Percentiles rank a stretch among this genome's conserved stretches.
These are phyloP conservation scores for Pichia sp. DNA, from an alignment of 1,139 yeast genomes.

Conservation along the genomic window DNA sequence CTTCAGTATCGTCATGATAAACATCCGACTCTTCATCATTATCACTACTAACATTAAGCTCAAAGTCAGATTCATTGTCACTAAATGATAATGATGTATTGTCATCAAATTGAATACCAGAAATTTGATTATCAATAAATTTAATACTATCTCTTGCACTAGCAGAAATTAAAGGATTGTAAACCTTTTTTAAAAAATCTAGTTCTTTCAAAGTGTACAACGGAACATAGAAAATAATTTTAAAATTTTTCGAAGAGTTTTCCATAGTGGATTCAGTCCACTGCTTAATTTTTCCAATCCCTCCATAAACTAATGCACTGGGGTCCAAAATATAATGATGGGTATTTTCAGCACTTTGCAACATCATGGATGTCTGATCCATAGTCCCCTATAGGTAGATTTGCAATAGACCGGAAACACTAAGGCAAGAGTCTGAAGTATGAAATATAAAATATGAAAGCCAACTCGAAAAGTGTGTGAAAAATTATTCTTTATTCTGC, in stretches of 20 bases:
- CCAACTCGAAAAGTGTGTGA: not conserved
- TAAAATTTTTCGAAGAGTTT: not conserved
- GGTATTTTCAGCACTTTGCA: not conserved
- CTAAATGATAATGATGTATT: not conserved
- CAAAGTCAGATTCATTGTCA: conserved; percentile 3
- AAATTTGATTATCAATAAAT: conserved; percentile 38
- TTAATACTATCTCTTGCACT: conserved; percentile 53
- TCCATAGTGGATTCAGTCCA: conserved; percentile 39
- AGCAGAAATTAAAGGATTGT: conserved; percentile 44
- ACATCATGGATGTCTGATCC: not conserved
- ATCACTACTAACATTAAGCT: not conserved
- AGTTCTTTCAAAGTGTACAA: conserved; percentile 52
- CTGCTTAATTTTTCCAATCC: conserved; percentile 51
- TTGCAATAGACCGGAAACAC: not conserved
- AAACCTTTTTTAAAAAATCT: conserved; percentile 48
- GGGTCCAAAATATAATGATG: conserved; percentile 47
- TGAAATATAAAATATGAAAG: too few species aligned
- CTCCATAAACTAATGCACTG: conserved; percentile 48
- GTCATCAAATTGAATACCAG: conserved; percentile 6
- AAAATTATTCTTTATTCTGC: not conserved
- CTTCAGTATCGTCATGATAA: not conserved
- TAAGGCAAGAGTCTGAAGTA: not conserved
- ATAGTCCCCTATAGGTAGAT: not conserved
- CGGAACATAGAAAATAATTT: conserved; percentile 37
- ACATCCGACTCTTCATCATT: not conserved